Conservation (phyloP, 2,329 filamentous ascomycete genomes). For the Hypoxylon sp. region DNA sequence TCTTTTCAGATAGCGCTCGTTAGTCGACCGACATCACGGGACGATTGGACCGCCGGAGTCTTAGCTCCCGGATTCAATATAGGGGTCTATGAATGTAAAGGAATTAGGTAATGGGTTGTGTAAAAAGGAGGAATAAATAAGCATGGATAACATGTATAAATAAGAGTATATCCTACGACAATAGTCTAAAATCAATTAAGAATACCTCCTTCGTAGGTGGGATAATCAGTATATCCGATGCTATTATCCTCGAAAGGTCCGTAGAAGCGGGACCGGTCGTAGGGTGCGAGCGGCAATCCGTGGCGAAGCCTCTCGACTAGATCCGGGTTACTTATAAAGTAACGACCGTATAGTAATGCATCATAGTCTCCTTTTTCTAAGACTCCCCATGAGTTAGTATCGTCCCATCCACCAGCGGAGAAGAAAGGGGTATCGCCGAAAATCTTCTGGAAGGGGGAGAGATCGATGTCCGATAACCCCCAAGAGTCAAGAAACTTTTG, state of each 20-base stretch:
- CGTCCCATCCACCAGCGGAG: conserved; percentile 13
- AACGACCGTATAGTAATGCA: conserved; percentile 13
- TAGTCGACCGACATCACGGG: too few species aligned
- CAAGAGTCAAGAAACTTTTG: conserved; percentile 9
- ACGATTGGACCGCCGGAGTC: too few species aligned
- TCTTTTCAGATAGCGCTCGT: too few species aligned
- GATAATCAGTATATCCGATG: conserved; percentile 13
- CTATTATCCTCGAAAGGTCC: conserved; percentile 17
- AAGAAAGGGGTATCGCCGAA: conserved; percentile 20
- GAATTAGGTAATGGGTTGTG: not conserved
- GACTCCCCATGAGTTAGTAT: conserved; percentile 8
- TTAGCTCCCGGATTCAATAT: too few species aligned
- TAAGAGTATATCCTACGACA: not conserved
- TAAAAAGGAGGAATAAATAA: not conserved
- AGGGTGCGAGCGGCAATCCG: conserved; percentile 6
- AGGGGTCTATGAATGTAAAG: not conserved
- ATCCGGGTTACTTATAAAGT: conserved; percentile 20
- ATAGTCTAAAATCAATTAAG: not conserved
- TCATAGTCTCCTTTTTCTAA: conserved; percentile 17
- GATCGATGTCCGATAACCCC: conserved; percentile 4
- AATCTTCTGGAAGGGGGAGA: conserved; percentile 5
- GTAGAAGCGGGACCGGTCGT: conserved; percentile 19
- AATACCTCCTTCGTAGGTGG: not conserved
- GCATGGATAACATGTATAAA: not conserved
- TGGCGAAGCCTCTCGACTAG: conserved; percentile 13